Conservation (phyloP, 805 yeast genomes). For the Kodamaea neixiangensis region DNA sequence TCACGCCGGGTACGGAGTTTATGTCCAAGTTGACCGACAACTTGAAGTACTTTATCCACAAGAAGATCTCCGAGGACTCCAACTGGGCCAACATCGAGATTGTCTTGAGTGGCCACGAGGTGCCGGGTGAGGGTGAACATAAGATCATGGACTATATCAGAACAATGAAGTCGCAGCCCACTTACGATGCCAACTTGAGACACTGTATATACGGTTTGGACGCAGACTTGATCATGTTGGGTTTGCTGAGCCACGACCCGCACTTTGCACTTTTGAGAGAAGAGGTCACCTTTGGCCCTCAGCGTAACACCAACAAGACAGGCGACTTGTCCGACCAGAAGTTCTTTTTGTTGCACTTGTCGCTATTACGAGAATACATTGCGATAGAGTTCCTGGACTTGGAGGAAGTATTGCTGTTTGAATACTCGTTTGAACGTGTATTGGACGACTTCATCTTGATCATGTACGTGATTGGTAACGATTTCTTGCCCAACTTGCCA, state of each 20-base stretch:
- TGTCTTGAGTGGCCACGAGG: constrained; percentile 89
- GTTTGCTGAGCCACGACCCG: constrained; percentile 91
- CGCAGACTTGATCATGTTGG: constrained; percentile 94
- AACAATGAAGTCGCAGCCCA: constrained; percentile 68
- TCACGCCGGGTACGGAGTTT: constrained; percentile 96
- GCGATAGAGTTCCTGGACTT: constrained; percentile 80
- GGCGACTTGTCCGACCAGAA: constrained; percentile 70
- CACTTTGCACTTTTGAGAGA: constrained; percentile 93
- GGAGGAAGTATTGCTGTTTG: constrained; percentile 61
- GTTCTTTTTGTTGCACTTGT: constrained; percentile 79
- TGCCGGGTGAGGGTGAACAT: constrained; percentile 99
- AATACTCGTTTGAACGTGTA: constrained; percentile 81
- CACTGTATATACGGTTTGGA: constrained; percentile 96
- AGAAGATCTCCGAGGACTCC: constrained; percentile 82
- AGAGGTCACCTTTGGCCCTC: constrained; percentile 85
- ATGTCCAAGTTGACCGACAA: constrained; percentile 86
- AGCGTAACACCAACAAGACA: constrained; percentile 30
- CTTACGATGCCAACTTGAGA: constrained; percentile 76
- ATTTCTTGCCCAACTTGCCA: constrained; percentile 95
- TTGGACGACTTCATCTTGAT: constrained; percentile 91
- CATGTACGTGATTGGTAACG: constrained; percentile 95
- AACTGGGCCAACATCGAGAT: constrained; percentile 81
- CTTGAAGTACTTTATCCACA: constrained; percentile 83
- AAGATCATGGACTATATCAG: constrained; percentile 93
- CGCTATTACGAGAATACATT: constrained; percentile 87